These are phyloP conservation scores for Rhododendron ovatum DNA, from an alignment of 148 eudicot genomes.

Conservation along the genomic window DNA sequence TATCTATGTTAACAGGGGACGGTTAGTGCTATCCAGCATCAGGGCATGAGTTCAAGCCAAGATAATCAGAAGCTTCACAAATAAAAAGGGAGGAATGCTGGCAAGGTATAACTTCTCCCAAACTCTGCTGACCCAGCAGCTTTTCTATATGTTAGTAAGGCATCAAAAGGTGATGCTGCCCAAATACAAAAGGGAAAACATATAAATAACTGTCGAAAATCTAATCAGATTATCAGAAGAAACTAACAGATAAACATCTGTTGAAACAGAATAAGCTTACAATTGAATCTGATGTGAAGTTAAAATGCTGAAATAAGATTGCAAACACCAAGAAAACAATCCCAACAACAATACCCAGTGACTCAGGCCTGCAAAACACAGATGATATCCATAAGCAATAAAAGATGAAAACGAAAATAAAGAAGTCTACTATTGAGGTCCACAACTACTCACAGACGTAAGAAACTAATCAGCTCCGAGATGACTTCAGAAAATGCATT, in stretches of 20 bases:
- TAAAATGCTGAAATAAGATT: constrained; percentile 75
- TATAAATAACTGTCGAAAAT: background rate
- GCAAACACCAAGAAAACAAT: constrained; percentile 77
- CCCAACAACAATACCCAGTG: constrained; percentile 89
- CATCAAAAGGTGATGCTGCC: background rate
- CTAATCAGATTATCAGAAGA: background rate
- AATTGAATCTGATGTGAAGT: constrained; percentile 80
- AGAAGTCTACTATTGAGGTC: background rate
- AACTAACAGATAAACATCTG: background rate
- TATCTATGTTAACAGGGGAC: background rate
- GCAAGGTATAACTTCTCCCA: background rate
- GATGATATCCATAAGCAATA: background rate
- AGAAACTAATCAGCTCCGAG: background rate
- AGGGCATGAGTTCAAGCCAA: background rate
- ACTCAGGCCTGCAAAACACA: constrained; percentile 78
- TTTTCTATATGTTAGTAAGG: background rate
- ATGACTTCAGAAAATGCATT: background rate
- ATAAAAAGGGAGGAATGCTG: background rate
- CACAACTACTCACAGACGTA: background rate
- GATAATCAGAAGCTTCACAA: background rate
- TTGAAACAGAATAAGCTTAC: constrained; percentile 36
- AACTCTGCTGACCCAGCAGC: background rate
- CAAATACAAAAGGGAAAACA: background rate
- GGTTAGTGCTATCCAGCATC: background rate
- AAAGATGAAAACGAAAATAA: background rate